Evolutionary conservation across 441 rosid genomes (phyloP).

Genomic region (Manihot esculenta): DNA sequence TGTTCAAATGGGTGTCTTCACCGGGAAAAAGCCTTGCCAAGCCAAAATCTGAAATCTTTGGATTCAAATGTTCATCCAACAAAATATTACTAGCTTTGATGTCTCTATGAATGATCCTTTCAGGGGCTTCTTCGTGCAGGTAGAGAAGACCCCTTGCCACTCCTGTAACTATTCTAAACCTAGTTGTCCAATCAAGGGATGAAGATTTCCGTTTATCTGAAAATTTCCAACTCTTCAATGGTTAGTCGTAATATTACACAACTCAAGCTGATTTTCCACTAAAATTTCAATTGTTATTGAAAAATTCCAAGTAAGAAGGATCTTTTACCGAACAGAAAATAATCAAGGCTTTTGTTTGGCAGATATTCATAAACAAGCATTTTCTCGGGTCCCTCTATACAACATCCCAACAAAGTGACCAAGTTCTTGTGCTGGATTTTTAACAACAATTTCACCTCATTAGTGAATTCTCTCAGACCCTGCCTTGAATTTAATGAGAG

Average conservation of each 20-base stretch:
- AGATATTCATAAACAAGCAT: slow-evolving; percentile 95
- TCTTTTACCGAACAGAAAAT: slow-evolving; percentile 67
- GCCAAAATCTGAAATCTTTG: slow-evolving; percentile 91
- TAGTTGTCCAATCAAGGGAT: slow-evolving; percentile 58
- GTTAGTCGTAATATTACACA: slow-evolving; percentile 8
- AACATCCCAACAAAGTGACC: slow-evolving; percentile 78
- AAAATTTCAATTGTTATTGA: not conserved
- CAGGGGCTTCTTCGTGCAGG: slow-evolving; percentile 91
- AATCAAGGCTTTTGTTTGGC: slow-evolving; percentile 80
- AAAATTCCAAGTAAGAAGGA: not conserved
- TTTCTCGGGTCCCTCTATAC: slow-evolving; percentile 77
- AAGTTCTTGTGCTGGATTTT: slow-evolving; percentile 78
- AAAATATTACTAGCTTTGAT: slow-evolving; percentile 85
- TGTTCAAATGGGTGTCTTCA: slow-evolving; percentile 71
- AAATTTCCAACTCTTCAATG: slow-evolving; percentile 23
- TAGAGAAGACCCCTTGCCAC: slow-evolving; percentile 83
- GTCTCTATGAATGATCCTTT: slow-evolving; percentile 81
- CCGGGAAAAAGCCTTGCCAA: slow-evolving; percentile 87
- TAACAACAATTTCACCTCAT: slow-evolving; percentile 79
- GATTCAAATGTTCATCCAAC: slow-evolving; percentile 64
- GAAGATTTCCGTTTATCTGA: slow-evolving; percentile 56
- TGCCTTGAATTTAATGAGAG: slow-evolving; percentile 70
- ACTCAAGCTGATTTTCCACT: not conserved
- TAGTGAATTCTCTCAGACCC: slow-evolving; percentile 71
- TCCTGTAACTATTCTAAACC: slow-evolving; percentile 63